Percentiles rank a stretch among this genome's conserved stretches.
phyloP scores from a whole-genome alignment of 768 basidiomycete genomes.

The Mycena albidolilacea region DNA sequence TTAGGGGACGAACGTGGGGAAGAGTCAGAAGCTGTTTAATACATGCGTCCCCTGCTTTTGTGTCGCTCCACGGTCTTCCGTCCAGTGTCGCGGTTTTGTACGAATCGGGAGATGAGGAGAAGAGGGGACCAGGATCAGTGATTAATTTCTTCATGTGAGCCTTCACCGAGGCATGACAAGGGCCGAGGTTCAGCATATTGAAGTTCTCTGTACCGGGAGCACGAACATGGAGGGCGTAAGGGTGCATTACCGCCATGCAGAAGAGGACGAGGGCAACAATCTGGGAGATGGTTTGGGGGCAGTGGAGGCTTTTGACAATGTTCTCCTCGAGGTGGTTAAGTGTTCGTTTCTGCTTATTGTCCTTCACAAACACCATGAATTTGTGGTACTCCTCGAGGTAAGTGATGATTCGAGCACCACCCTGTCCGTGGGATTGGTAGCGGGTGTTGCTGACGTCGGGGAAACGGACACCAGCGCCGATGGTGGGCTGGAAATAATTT shows the following conservation, averaged over 20 bases:
- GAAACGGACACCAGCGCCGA: constrained; percentile 29
- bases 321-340: constrained; percentile 43
- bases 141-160: constrained; percentile 17
- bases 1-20: not conserved
- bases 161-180: constrained; percentile 29
- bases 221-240: constrained; percentile 37
- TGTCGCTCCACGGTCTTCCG: constrained; percentile 14
- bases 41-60: not conserved
- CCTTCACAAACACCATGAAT: constrained; percentile 19
- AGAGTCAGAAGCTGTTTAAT: not conserved
- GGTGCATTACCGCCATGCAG: constrained; percentile 31
- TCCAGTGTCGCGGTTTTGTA: constrained; percentile 7
- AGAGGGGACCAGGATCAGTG: not conserved
- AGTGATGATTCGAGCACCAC: constrained; percentile 24
- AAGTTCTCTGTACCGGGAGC: constrained; percentile 3
- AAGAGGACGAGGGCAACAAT: constrained; percentile 35
- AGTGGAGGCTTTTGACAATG: constrained; percentile 38
- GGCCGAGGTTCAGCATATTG: constrained; percentile 41
- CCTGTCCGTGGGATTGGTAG: constrained; percentile 38
- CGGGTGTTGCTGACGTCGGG: constrained; percentile 41
- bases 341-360: constrained; percentile 34
- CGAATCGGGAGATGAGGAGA: not conserved
- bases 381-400: constrained; percentile 8
- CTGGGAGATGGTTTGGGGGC: constrained; percentile 36
- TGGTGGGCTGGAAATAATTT: constrained; percentile 18